Percentiles rank a stretch among this genome's conserved stretches.
phyloP scores from a whole-genome alignment of 805 yeast species.

The Isabelozyma heimii region DNA sequence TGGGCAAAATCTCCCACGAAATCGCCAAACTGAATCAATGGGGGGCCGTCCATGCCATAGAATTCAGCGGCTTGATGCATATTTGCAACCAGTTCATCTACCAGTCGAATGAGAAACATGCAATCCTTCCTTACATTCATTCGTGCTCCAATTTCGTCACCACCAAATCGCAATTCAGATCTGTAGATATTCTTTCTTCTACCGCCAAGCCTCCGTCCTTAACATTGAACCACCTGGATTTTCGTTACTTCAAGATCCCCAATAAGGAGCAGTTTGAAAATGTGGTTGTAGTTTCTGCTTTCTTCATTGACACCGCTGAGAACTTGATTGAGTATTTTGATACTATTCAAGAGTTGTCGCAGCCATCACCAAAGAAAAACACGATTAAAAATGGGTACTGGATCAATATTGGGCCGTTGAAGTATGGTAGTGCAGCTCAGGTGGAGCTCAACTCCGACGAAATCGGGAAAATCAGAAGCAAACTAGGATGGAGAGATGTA shows the following conservation, averaged over 20 bases:
- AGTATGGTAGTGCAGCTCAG: slow-evolving; percentile 83
- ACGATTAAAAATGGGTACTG: slow-evolving; percentile 54
- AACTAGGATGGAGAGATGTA: slow-evolving; percentile 60
- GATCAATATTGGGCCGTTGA: slow-evolving; percentile 91
- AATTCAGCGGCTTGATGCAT: slow-evolving; percentile 74
- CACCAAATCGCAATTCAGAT: slow-evolving; percentile 49
- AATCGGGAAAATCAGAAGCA: slow-evolving; percentile 46
- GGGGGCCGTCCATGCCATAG: slow-evolving; percentile 65
- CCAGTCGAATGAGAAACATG: slow-evolving; percentile 12
- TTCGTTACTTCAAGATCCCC: slow-evolving; percentile 47
- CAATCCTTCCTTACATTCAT: slow-evolving; percentile 53
- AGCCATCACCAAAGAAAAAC: slow-evolving; percentile 5
- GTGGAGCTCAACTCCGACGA: slow-evolving; percentile 77
- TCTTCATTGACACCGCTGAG: slow-evolving; percentile 91
- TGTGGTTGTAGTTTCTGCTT: slow-evolving; percentile 62
- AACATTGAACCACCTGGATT: slow-evolving; percentile 56
- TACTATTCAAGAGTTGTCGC: slow-evolving; percentile 41
- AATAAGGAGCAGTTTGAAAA: slow-evolving; percentile 30
- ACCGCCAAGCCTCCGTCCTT: slow-evolving; percentile 46
- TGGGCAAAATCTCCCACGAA: slow-evolving; percentile 75
- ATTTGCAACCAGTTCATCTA: slow-evolving; percentile 62
- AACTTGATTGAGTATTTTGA: slow-evolving; percentile 75
- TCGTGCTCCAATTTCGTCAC: slow-evolving; percentile 64
- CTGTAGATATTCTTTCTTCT: slow-evolving; percentile 26
- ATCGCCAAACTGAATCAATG: slow-evolving; percentile 43